Conservation (phyloP, 345 rosid species). For the Pseudoturritis turrita region DNA sequence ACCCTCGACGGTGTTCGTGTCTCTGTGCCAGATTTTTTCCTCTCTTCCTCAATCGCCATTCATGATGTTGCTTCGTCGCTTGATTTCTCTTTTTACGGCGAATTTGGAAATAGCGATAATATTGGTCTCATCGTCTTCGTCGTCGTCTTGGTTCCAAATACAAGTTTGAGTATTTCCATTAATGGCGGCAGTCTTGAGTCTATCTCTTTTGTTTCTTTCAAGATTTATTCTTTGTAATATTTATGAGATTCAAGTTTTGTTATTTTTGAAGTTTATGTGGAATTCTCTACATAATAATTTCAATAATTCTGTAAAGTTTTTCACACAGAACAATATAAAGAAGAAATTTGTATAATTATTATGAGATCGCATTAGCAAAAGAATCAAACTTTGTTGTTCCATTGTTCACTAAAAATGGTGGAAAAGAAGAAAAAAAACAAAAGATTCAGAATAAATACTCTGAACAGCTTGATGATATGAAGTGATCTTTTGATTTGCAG, state of each 20-base stretch:
- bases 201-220: too few species aligned
- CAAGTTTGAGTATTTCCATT: too few species aligned
- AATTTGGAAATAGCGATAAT: neutral
- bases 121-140: neutral
- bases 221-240: neutral
- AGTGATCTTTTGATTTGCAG: conserved; percentile 22
- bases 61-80: conserved; percentile 58
- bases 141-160: neutral
- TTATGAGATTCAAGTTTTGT: neutral
- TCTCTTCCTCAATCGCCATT: conserved; percentile 43
- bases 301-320: too few species aligned
- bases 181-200: too few species aligned
- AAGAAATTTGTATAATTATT: conserved; percentile 10
- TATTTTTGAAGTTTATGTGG: neutral
- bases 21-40: conserved; percentile 58
- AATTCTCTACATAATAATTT: too few species aligned
- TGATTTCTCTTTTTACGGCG: conserved; percentile 56
- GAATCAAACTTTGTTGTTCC: neutral
- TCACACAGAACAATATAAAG: too few species aligned
- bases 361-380: conserved; percentile 5
- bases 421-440: neutral
- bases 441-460: conserved; percentile 14
- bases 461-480: conserved; percentile 25
- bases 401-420: neutral
- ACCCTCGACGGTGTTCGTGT: conserved; percentile 52